These are phyloP conservation scores for Naegleria fowleri DNA, from an alignment of 208 protist genomes.

Conservation along the genomic window DNA sequence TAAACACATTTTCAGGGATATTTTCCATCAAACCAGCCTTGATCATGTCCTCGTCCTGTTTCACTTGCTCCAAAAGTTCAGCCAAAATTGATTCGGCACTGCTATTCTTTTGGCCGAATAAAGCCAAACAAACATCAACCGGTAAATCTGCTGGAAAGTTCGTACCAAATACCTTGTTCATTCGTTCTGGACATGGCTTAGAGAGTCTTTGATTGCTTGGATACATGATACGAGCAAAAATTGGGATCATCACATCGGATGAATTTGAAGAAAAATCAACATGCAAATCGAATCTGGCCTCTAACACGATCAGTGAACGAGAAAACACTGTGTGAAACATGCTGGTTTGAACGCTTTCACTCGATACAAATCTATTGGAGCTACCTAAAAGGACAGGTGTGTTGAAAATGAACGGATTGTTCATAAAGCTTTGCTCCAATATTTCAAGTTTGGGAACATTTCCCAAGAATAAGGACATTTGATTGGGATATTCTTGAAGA, in stretches of 20 bases:
- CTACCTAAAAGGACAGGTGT: slow-evolving; percentile 77
- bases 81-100: slow-evolving; percentile 17
- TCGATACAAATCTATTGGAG: slow-evolving; percentile 69
- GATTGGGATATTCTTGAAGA: background rate
- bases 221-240: slow-evolving; percentile 77
- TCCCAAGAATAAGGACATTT: background rate
- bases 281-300: slow-evolving; percentile 71
- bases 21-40: background rate
- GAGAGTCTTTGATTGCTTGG: slow-evolving; percentile 67
- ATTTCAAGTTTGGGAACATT: background rate
- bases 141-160: slow-evolving; percentile 73
- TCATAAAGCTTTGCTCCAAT: slow-evolving; percentile 51
- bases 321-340: slow-evolving; percentile 77
- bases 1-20: background rate
- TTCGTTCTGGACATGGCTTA: slow-evolving; percentile 68
- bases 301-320: slow-evolving; percentile 72
- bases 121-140: slow-evolving; percentile 71
- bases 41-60: background rate
- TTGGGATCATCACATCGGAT: slow-evolving; percentile 39
- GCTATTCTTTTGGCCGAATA: slow-evolving; percentile 66
- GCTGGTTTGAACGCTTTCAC: slow-evolving; percentile 62
- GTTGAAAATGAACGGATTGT: slow-evolving; percentile 79
- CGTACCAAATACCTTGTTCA: slow-evolving; percentile 73
- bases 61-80: background rate
- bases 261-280: background rate